These are phyloP conservation scores for Collybia nuda DNA, from an alignment of 768 basidiomycete species.

Conservation along the genomic window DNA sequence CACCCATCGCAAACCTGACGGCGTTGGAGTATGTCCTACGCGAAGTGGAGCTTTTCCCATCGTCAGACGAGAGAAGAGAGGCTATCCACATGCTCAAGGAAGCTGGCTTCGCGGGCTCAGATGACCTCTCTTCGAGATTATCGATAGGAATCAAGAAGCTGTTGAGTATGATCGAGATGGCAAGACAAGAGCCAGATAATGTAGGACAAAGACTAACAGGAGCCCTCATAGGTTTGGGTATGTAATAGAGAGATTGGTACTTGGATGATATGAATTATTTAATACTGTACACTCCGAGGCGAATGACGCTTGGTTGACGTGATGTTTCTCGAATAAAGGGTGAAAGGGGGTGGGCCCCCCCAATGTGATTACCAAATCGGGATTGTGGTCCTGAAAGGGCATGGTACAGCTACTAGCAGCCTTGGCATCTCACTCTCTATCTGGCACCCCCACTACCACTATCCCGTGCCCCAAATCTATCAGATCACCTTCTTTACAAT, in stretches of 20 bases:
- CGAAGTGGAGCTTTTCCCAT: slow-evolving; percentile 76
- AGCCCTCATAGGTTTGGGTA: slow-evolving; percentile 58
- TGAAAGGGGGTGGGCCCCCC: too few relatives aligned
- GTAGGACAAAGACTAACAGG: slow-evolving; percentile 69
- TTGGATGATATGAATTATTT: neutral
- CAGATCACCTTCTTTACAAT: neutral
- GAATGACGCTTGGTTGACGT: too few relatives aligned
- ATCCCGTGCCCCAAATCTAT: too few relatives aligned
- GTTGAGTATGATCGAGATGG: slow-evolving; percentile 92
- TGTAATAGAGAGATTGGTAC: slow-evolving; percentile 13
- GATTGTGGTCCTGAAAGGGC: too few relatives aligned
- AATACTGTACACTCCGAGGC: neutral
- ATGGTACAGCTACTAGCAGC: too few relatives aligned
- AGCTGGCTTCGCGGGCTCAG: slow-evolving; percentile 63
- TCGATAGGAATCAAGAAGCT: slow-evolving; percentile 94
- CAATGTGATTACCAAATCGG: too few relatives aligned
- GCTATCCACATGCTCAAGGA: slow-evolving; percentile 69
- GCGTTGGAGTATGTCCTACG: slow-evolving; percentile 76
- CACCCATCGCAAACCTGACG: slow-evolving; percentile 71
- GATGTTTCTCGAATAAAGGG: too few relatives aligned
- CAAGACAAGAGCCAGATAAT: slow-evolving; percentile 89
- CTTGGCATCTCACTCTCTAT: too few relatives aligned
- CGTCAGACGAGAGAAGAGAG: slow-evolving; percentile 49
- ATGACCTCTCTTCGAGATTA: slow-evolving; percentile 45
- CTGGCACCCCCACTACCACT: too few relatives aligned